Evolutionary conservation across 108 stramenopile species (phyloP), one percentile per base, ranked within the genome.

Genomic region (Nitzschia sp.): DNA sequence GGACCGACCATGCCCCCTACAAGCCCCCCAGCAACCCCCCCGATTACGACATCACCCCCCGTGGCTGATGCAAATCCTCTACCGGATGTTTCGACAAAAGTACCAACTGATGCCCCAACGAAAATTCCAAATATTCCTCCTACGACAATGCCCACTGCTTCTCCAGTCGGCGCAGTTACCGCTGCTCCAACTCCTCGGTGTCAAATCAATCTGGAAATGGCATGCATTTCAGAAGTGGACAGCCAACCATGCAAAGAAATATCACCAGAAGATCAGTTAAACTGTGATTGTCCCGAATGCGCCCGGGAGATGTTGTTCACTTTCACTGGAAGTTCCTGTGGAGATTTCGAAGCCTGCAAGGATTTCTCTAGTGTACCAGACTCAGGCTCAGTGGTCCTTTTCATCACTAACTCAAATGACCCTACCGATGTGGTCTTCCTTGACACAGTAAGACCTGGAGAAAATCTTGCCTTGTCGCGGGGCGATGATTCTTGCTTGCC

Each of bases 231-330:
- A 3, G 58, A 46, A 15, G 46, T 45, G 15, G 58, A 26, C 17
- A 51, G 36, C 19, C 9, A 47, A 6, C 24, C 32, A 32, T 70
- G 69, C 34, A 30, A 26, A 28, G 58, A 59, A n/a, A 59, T 70
- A 18, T 13, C 25, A 25, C 25, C 21, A 38, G 69, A 70, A 27
- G 24, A 15, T 36, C 4, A 70, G 26, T 28, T 42, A 34, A 25
- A 26, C 18, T 70, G 69, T 19, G 23, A 11, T 9, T 70, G 69
- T 46, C 46, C 57, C 1, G 59, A 59, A 4, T 70, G 69, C 53
- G 69, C 53, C 5, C 38, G 59, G 31, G 27, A 59, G 6, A 34
- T 70, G 11, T 3, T 27, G 4, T 60, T 70, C 58, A 47, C 17
- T 1, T 70, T 59, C 58, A 67, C 51, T 17, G 69, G 69, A 28